Evolutionary conservation across 1,284 basidiomycete species (phyloP), one percentile per base, ranked within the genome.

Genomic region (Volvariella volvacea): DNA sequence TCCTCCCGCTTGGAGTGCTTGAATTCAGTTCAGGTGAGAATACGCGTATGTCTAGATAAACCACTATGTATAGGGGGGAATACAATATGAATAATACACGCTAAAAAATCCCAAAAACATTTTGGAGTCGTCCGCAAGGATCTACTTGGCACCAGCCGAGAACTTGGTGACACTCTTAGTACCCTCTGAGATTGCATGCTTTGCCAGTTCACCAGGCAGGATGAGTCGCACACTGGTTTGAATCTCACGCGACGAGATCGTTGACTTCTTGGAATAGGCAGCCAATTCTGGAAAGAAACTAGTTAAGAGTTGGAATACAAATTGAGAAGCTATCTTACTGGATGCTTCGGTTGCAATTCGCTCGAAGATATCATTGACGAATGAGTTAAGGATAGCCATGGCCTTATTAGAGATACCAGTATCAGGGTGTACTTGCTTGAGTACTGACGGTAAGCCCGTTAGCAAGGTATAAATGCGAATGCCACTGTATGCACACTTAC

Each of bases 351-450:
- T 75, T 7, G 90, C 89, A 55, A 92, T 88, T 41, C 88, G 82
- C 70, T 92, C 88, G 51, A 92, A 92, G 65, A 92, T 87, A 51
- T 90, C 87, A 53, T 87, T 87, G 55, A 90, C 86, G 51, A 89
- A 90, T 39, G 85, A 88, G 75, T 92, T 92, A 41, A 93, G 68
- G 58, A 93, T 85, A 45, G 81, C 78, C 90, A 93, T 93, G 44
- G 88, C 90, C 76, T 92, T 92, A 80, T 91, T 92, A 51, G 85
- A 83, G 62, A 92, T 91, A 76, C 90, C 91, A 50, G 88, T 92
- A 62, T 93, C 91, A 47, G 90, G 91, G 73, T 93, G 90, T 46
- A 93, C 90, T 60, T 89, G 85, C 67, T 81, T 89, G 50, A 88
- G 69, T 49, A 88, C 85, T 85, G 2, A 28, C n/a, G n/a, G 31